phyloP scores from a whole-genome alignment of 2,329 filamentous ascomycete genomes.

The Fusarium sp. region DNA sequence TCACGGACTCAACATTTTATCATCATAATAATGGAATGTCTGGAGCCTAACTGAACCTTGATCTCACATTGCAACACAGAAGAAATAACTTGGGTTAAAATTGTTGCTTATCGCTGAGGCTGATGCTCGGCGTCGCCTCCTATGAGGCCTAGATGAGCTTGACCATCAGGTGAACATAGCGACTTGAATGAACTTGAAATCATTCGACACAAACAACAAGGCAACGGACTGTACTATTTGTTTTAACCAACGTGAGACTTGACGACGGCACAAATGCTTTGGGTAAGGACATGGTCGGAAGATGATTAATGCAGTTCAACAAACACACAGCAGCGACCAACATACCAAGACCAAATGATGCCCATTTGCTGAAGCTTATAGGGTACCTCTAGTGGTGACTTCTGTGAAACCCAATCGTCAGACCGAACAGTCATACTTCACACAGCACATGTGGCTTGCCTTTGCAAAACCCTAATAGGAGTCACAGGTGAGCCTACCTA shows the following conservation, averaged over 20 bases:
- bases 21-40: not conserved
- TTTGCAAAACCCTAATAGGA: conserved; percentile 20
- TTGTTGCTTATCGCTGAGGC: not conserved
- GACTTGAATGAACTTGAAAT: not conserved
- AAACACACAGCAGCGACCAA: not conserved
- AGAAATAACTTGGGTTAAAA: not conserved
- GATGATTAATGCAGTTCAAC: conserved; percentile 5
- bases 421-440: conserved; percentile 16
- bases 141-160: not conserved
- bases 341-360: not conserved
- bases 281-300: not conserved
- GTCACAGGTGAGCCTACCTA: not conserved
- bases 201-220: not conserved
- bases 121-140: not conserved
- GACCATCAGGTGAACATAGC: not conserved
- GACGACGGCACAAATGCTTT: no score
- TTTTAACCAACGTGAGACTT: no score
- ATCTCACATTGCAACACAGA: not conserved
- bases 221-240: not conserved
- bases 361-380: not conserved
- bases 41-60: not conserved
- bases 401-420: not conserved
- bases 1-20: not conserved
- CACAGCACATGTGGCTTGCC: not conserved
- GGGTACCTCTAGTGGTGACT: not conserved